Evolutionary conservation across 164 flowering plant species (phyloP), one percentile per base, ranked within the genome.

Genomic region (Saururus chinensis): DNA sequence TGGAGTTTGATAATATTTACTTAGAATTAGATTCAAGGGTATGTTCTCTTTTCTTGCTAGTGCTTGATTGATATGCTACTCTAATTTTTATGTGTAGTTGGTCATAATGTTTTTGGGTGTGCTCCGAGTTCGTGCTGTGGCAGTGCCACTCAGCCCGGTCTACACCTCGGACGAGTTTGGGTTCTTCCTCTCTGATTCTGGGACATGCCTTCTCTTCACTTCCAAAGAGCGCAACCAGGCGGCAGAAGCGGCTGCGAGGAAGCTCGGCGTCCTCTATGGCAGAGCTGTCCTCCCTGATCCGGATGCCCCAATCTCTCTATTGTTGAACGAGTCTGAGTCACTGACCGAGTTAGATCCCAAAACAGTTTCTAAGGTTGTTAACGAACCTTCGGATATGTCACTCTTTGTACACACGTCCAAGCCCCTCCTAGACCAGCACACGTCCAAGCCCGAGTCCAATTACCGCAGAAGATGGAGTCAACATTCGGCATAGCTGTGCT

Each of bases 321-420:
- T 75, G 37, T 30, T 30, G 6, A 30, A 2, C 9, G 58, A 61
- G 17, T 64, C 64, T n/a, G 75, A 74, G 7, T 42, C 59, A 8
- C 55, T 70, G 23, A 21, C 80, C 12, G 80, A 68, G 24, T 56
- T 73, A 22, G 42, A 24, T 37, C 25, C 65, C 0, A 63, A 71
- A 35, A 53, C 71, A 9, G 19, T 21, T 9, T 21, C 57, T 7
- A 22, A 55, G 17, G 1, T 55, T 22, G 57, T 24, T 73, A 89
- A 89, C 60, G 86, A 86, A 21, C 82, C 95, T 2, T 71, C 79
- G 52, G 98, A 92, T 66, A 77, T 80, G 60, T 82, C 95, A 9
- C 83, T 93, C 21, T 93, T 93, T 75, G 84, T 93, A 26, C 98
- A 93, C 82, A 93, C 98, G 0, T 89, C 97, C 70, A 96, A 90